Base-by-base conservation (phyloP, 2,329 filamentous ascomycete species). In the Teratosphaeria pseudoeucalypti region DNA sequence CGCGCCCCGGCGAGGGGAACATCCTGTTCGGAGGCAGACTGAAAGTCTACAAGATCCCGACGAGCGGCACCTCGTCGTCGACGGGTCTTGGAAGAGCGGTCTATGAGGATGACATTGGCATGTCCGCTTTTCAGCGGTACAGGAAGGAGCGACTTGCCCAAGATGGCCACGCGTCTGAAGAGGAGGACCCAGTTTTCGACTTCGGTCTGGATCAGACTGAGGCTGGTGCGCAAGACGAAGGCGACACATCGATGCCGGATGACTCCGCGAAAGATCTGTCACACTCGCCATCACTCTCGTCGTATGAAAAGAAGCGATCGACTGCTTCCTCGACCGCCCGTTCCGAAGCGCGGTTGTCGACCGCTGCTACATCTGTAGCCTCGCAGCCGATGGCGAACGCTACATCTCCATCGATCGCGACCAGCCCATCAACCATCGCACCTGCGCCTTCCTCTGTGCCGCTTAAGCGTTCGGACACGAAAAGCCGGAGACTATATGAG, bases 21-120 rank as follows among this genome's bases (percentile, higher is more conserved):
- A 88, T 89, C 66, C 75, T 99, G 59, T 99, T 99, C 74, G 94
- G 94, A 60, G 94, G 94, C 16, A 85, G 94, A 53, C 94, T 97
- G 72, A 97, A 97, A 76, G 87, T 97, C 43, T 97, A 95, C 71
- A 92, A 90, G 73, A 89, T 96, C 64, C 81, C 88, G 0, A 76
- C 78, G 37, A 78, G 76, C 66, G 67, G 74, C 58, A 69, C 75
- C 58, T 57, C 23, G 7, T 68, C 66, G 16, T 66, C 66, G 4
- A 68, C 78, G 23, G 81, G 79, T 54, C 82, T 89, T 79, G 88
- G 82, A 27, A 86, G 84, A 64, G 81, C 85, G 0, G 73, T 96
- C 2, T 97, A 96, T 69, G 91, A 95, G 29, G 86, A 94, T 65
- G 94, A 99, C 72, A 83, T 96, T 19, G 83, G 86, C 29, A 77